These are phyloP conservation scores for Phylloporus scabripes DNA, from an alignment of 768 basidiomycete genomes.

Conservation along the genomic window DNA sequence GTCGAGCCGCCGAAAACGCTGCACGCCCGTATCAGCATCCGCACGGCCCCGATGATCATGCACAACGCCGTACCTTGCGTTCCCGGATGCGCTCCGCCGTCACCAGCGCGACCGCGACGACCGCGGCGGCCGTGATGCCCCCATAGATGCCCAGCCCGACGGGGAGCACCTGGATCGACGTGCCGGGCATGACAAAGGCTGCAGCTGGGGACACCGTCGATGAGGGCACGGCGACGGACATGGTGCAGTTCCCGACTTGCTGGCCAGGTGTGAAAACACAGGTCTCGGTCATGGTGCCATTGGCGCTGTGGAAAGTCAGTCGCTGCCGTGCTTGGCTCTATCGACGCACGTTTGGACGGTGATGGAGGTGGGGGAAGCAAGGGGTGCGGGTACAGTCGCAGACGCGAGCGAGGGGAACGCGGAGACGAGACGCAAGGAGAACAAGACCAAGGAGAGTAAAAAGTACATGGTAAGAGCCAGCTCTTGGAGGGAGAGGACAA, in stretches of 20 bases:
- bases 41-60: too few relatives aligned
- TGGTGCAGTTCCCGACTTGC: constrained; percentile 51
- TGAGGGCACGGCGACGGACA: constrained; percentile 27
- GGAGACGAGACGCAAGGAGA: constrained; percentile 20
- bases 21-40: constrained; percentile 3
- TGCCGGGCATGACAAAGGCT: constrained; percentile 65
- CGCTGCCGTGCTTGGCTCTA: neutral
- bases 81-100: constrained; percentile 86
- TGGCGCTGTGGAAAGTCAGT: constrained; percentile 31
- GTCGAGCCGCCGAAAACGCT: constrained; percentile 79
- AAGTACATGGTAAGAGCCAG: constrained; percentile 34
- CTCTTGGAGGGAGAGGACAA: constrained; percentile 24
- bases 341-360: constrained; percentile 38
- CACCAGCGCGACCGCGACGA: constrained; percentile 78
- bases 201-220: constrained; percentile 29
- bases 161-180: constrained; percentile 66
- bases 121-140: constrained; percentile 77
- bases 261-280: constrained; percentile 54
- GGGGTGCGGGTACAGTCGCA: constrained; percentile 14
- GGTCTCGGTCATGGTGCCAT: constrained; percentile 51
- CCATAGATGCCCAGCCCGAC: constrained; percentile 82
- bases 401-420: constrained; percentile 26
- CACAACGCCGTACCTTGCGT: constrained; percentile 57
- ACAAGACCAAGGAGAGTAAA: constrained; percentile 22
- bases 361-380: constrained; percentile 32